Base-by-base conservation (phyloP, 257 asterid genomes). In the Solanum virginianum region DNA sequence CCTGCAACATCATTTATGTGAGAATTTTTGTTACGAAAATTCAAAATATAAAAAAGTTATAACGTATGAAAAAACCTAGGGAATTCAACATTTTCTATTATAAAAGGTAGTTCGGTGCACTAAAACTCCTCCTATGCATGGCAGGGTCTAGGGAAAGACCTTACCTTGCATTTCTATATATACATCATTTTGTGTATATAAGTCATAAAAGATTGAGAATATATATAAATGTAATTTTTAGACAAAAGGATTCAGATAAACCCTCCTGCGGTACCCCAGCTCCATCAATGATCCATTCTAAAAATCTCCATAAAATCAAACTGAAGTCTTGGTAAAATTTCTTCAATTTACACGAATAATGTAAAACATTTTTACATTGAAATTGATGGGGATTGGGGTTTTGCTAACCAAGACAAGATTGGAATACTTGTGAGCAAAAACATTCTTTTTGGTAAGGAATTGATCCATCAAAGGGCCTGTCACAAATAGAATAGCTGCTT, bases 401-500 rank as follows among this genome's bases (percentile, higher is more conserved):
- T 74, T 45, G 80, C 87, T 13, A 90, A 95, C 97, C 97, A 91
- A 24, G 36, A 95, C 93, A 18, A 91, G 3, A 16, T 96, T 89
- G 6, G 98, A 90, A 79, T 95, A 95, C 6, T 88, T 94, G 90
- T 88, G 91, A 16, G 92, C 93, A 24, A 94, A 95, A 68, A 94
- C 98, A 72, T 89, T 95, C 80, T 92, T 90, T 26, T 92, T 91
- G 75, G 98, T 94, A 47, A 94, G 93, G 83, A 83, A 92, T 80
- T 91, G 94, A 81, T 95, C 99, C n/a, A 94, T 90, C 3, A 92
- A 84, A 63, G 98, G 98, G 39, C 99, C 99, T 0, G 94, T 85
- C 49, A 93, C 83, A 51, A 94, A 94, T 8, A 95, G 90, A 80
- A 95, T 89, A 7, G 98, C 97, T 13, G 98, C 95, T 82, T 95